Base-by-base conservation (phyloP, 2,329 filamentous ascomycete species). In the Dactylonectria estremocensis region DNA sequence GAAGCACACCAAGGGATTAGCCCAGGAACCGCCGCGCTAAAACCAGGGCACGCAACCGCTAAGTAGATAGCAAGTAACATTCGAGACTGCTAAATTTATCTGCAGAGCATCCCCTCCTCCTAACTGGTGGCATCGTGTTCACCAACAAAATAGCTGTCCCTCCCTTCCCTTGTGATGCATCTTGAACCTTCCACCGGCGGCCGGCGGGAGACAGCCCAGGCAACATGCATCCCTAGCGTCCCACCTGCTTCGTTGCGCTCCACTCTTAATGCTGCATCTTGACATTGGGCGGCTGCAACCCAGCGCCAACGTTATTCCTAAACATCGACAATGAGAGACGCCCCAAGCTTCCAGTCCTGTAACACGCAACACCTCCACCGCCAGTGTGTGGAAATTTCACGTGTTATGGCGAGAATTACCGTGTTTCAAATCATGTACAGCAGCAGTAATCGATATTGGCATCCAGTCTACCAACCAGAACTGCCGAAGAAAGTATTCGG, bases 351-450 rank as follows among this genome's bases (percentile, higher is more conserved):
- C 20, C 13, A 49, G 46, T 49, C 20, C 50, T 54, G 16, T 37
- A 54, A 16, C 16, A 54, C 24, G 16, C 24, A 54, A 37, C 16
- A 35, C 50, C 50, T 54, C 50, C 24, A 54, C 50, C 10, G 50
- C 50, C 14, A 20, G 18, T 54, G 16, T 54, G 24, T 54, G 28
- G n/a, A n/a, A n/a, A n/a, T n/a, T n/a, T n/a, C n/a, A n/a, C n/a
- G n/a, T n/a, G n/a, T n/a, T n/a, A n/a, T n/a, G n/a, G n/a, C n/a
- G n/a, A n/a, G n/a, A n/a, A n/a, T n/a, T n/a, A n/a, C n/a, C n/a
- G n/a, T n/a, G n/a, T n/a, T n/a, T n/a, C n/a, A n/a, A n/a, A n/a
- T n/a, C n/a, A n/a, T n/a, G n/a, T n/a, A n/a, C n/a, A n/a, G n/a
- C n/a, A n/a, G n/a, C n/a, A n/a, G n/a, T n/a, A n/a, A n/a, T n/a